phyloP scores from a whole-genome alignment of 2,329 filamentous ascomycete species.

The Ascosphaera aggregata region DNA sequence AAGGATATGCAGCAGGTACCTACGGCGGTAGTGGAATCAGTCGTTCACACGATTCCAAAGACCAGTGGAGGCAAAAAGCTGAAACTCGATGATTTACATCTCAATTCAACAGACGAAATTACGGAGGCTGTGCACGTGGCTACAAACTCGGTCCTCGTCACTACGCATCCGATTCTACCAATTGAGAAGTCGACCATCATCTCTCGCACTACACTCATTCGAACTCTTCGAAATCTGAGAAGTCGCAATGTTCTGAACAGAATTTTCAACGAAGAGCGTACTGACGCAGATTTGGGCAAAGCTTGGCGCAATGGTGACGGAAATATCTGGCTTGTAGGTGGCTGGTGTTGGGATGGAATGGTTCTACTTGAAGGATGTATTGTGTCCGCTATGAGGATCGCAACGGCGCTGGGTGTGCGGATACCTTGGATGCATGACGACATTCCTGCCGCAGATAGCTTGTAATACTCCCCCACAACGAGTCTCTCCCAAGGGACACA shows the following conservation, averaged over 20 bases:
- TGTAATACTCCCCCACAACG: no score
- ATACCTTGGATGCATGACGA: conserved; percentile 11
- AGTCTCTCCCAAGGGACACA: no score
- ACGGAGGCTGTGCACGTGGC: conserved; percentile 32
- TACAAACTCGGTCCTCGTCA: conserved; percentile 28
- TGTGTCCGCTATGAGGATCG: conserved; percentile 33
- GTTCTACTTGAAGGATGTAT: conserved; percentile 37
- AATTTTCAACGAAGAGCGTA: conserved; percentile 16
- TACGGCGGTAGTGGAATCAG: conserved; percentile 24
- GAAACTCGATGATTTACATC: conserved; percentile 1
- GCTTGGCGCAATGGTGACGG: conserved; percentile 30
- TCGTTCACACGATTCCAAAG: conserved; percentile 16
- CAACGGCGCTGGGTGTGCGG: conserved; percentile 27
- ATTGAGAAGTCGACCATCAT: conserved; percentile 19
- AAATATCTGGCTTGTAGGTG: conserved; percentile 31
- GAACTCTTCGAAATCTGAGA: conserved; percentile 26
- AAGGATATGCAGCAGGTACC: conserved; percentile 22
- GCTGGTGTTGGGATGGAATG: conserved; percentile 44
- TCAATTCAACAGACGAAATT: conserved; percentile 9
- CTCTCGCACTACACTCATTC: conserved; percentile 26
- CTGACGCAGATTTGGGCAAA: not conserved
- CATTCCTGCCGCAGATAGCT: no score
- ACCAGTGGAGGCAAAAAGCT: not conserved
- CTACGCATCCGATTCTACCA: conserved; percentile 24
- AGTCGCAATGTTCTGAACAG: conserved; percentile 26